Base-by-base conservation (phyloP, 257 asterid genomes). In the Solanum sitiens region DNA sequence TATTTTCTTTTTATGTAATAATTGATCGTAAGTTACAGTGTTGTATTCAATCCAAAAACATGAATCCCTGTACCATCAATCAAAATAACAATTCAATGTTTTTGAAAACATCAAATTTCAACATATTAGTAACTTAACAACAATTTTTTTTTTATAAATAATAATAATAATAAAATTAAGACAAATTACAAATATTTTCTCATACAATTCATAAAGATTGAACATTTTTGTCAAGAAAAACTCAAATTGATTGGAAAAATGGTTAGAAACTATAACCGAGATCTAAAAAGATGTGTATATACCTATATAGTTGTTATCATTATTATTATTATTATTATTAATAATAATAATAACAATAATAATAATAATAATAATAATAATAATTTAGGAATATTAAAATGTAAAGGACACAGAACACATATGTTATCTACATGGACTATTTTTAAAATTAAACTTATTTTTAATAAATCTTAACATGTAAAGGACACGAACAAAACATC, bases 1-100 rank as follows among this genome's bases (percentile, higher is more conserved):
- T 72, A 3, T 72, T 42, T 8, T 72, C 25, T 47, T 47, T 27
- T 47, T 14, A 47, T 14, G 3, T 14, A 14, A 47, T 14, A 47
- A 47, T 2, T 47, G 20, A 47, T 47, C 56, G 82, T 80, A 90
- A 88, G 90, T 91, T 87, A 88, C 91, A 90, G 88, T 88, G 93
- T 91, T 83, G 92, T 93, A 85, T 68, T 85, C 82, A 68, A 27
- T 85, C 82, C 14, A 44, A 25, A 42, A 85, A 27, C 13, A 44
- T 85, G 42, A 23, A 67, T 85, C 47, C 63, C 42, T 2, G 30
- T 40, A 79, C 25, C 82, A 87, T 59, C 70, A 87, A 39, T 80
- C 83, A 50, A 67, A 80, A 82, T 30, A 20, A 11, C 82, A 68
- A 85, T 68, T 79, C 35, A 42, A 33, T n/a, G 65, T 74, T 3